Evolutionary conservation across 306 rosid genomes (phyloP).

Genomic region (Elaeagnus macrophylla): DNA sequence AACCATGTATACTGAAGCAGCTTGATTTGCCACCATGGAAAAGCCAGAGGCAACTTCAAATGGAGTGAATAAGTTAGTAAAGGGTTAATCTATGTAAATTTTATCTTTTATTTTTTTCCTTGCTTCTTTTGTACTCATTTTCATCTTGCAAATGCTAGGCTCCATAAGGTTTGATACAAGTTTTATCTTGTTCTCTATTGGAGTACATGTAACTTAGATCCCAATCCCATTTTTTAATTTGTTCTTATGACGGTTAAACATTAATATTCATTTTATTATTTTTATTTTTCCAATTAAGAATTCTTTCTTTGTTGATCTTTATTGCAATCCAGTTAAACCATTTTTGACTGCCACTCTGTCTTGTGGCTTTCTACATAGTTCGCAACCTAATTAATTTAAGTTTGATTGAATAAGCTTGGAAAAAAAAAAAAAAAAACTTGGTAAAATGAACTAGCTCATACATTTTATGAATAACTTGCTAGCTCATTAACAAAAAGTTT

Average conservation of each 20-base stretch:
- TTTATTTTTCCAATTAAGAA: not conserved
- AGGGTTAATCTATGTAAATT: slow-evolving; percentile 27
- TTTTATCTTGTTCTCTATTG: slow-evolving; percentile 18
- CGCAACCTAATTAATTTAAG: too few relatives aligned
- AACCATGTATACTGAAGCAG: slow-evolving; percentile 42
- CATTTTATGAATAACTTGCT: too few relatives aligned
- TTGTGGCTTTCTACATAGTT: too few relatives aligned
- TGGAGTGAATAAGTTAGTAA: slow-evolving; percentile 47
- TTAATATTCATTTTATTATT: slow-evolving; percentile 25
- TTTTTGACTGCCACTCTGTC: too few relatives aligned
- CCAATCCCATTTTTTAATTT: slow-evolving; percentile 19
- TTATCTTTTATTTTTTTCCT: not conserved
- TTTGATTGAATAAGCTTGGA: too few relatives aligned
- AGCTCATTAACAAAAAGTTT: too few relatives aligned
- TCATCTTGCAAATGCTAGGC: slow-evolving; percentile 19
- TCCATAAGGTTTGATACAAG: slow-evolving; percentile 26
- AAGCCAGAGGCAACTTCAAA: slow-evolving; percentile 21
- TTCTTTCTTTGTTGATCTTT: too few relatives aligned
- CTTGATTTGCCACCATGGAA: slow-evolving; percentile 18
- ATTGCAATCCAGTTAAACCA: too few relatives aligned
- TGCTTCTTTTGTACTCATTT: not conserved
- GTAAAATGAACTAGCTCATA: too few relatives aligned
- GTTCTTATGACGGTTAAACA: slow-evolving; percentile 11
- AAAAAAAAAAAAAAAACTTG: too few relatives aligned
- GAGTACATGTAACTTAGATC: slow-evolving; percentile 14